phyloP scores from a whole-genome alignment of 2,329 filamentous ascomycete species.

The Leptographium flavum region DNA sequence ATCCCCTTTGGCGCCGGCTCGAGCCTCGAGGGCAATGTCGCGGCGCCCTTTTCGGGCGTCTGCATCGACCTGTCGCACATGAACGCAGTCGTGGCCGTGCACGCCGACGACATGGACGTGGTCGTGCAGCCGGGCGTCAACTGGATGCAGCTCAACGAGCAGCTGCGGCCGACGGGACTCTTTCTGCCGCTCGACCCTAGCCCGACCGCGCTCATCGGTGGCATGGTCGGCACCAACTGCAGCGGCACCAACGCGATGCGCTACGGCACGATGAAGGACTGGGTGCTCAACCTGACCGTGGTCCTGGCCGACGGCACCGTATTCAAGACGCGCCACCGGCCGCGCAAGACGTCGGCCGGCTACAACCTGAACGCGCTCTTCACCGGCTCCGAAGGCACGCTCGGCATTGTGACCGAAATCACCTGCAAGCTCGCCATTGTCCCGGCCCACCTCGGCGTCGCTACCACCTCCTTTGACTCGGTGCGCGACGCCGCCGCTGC shows the following conservation, averaged over 20 bases:
- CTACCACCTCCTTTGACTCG: conserved; percentile 67
- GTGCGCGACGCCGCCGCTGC: conserved; percentile 61
- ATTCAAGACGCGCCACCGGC: conserved; percentile 66
- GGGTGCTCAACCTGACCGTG: conserved; percentile 71
- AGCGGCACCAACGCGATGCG: conserved; percentile 67
- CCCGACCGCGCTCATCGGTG: conserved; percentile 60
- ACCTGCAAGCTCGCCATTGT: conserved; percentile 68
- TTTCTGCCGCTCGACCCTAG: conserved; percentile 86
- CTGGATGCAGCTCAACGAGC: conserved; percentile 81
- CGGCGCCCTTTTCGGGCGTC: conserved; percentile 72
- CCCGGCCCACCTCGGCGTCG: conserved; percentile 64
- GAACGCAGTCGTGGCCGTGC: conserved; percentile 66
- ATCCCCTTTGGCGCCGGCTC: conserved; percentile 78
- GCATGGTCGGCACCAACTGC: conserved; percentile 70
- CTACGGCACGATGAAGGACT: conserved; percentile 80
- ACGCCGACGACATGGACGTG: conserved; percentile 82
- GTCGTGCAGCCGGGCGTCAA: conserved; percentile 82
- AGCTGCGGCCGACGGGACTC: conserved; percentile 53
- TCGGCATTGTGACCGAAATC: conserved; percentile 70
- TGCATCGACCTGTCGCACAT: conserved; percentile 83
- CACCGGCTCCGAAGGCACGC: conserved; percentile 67
- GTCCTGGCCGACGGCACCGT: conserved; percentile 66
- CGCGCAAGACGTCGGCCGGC: conserved; percentile 66
- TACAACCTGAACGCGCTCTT: conserved; percentile 75
- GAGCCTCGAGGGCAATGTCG: conserved; percentile 81